Conservation (phyloP, 2,329 filamentous ascomycete species). For the Fusarium sp. region DNA sequence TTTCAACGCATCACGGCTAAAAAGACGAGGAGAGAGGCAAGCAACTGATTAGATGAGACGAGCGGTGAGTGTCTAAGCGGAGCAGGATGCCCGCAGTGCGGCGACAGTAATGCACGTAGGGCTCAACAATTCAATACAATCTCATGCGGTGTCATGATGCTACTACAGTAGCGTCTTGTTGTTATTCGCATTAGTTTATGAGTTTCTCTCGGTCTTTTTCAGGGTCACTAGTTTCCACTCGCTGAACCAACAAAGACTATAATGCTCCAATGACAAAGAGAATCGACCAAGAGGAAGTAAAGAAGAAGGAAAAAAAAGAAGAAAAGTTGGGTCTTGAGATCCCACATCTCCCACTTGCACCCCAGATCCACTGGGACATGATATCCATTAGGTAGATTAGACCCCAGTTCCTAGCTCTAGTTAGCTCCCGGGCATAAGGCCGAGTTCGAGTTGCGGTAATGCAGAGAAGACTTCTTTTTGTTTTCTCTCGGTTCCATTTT, state of each 20-base stretch:
- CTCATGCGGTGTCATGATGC: slow-evolving; percentile 8
- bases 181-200: not conserved
- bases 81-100: slow-evolving; percentile 1
- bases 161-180: slow-evolving; percentile 1
- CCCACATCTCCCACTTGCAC: slow-evolving; percentile 31
- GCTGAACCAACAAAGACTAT: too few relatives aligned
- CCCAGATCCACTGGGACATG: slow-evolving; percentile 28
- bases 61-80: slow-evolving; percentile 25
- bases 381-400: not conserved
- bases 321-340: not conserved
- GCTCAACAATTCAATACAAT: not conserved
- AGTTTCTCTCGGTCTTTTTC: slow-evolving; percentile 5
- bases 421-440: slow-evolving; percentile 27
- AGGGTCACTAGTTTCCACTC: slow-evolving; percentile 9
- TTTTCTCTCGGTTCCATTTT: slow-evolving; percentile 22
- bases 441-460: slow-evolving; percentile 15
- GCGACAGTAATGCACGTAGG: slow-evolving; percentile 6
- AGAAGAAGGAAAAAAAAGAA: not conserved
- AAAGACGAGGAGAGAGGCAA: not conserved
- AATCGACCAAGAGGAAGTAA: not conserved
- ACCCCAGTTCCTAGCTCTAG: slow-evolving; percentile 7
- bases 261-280: not conserved
- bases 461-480: slow-evolving; percentile 19
- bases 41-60: not conserved
- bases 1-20: slow-evolving; percentile 12